Evolutionary conservation across 805 yeast species (phyloP).

Genomic region (Metschnikowia lunata): DNA sequence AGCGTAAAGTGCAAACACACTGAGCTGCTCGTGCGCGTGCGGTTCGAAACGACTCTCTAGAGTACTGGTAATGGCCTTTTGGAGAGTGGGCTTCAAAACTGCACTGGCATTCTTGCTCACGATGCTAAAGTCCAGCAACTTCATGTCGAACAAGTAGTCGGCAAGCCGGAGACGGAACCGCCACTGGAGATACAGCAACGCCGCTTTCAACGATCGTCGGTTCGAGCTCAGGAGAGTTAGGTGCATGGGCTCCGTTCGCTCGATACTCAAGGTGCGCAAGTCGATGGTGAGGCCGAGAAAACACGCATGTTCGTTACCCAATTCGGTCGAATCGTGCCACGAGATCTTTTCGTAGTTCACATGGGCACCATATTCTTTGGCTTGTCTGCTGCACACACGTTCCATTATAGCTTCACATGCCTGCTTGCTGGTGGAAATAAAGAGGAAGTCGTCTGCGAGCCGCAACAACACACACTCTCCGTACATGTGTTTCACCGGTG

Average conservation of each 20-base stretch:
- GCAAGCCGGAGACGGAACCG: slow-evolving; percentile 20
- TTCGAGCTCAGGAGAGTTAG: slow-evolving; percentile 9
- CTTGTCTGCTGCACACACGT: slow-evolving; percentile 17
- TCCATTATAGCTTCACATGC: slow-evolving; percentile 19
- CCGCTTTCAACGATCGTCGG: slow-evolving; percentile 17
- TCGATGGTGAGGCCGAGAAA: slow-evolving; percentile 32
- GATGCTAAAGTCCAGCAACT: slow-evolving; percentile 5
- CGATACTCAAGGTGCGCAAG: slow-evolving; percentile 19
- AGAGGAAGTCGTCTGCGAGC: slow-evolving; percentile 80
- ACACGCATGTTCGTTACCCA: slow-evolving; percentile 4
- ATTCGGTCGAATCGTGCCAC: slow-evolving; percentile 12
- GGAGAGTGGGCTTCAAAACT: slow-evolving; percentile 1
- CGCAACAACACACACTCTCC: slow-evolving; percentile 45
- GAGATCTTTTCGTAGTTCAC: slow-evolving; percentile 30
- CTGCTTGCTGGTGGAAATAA: slow-evolving; percentile 47
- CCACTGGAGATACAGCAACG: slow-evolving; percentile 22
- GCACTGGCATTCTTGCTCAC: slow-evolving; percentile 2
- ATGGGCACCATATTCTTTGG: slow-evolving; percentile 32
- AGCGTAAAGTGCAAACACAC: slow-evolving; percentile 14
- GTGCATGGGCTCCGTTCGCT: slow-evolving; percentile 7
- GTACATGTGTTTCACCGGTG: slow-evolving; percentile 12
- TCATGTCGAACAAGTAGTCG: slow-evolving; percentile 18
- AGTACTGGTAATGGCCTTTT: slow-evolving; percentile 3
- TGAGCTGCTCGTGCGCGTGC: neutral
- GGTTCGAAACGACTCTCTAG: neutral